These are phyloP conservation scores for Nemania sp. DNA, from an alignment of 2,329 filamentous ascomycete genomes.

Conservation along the genomic window DNA sequence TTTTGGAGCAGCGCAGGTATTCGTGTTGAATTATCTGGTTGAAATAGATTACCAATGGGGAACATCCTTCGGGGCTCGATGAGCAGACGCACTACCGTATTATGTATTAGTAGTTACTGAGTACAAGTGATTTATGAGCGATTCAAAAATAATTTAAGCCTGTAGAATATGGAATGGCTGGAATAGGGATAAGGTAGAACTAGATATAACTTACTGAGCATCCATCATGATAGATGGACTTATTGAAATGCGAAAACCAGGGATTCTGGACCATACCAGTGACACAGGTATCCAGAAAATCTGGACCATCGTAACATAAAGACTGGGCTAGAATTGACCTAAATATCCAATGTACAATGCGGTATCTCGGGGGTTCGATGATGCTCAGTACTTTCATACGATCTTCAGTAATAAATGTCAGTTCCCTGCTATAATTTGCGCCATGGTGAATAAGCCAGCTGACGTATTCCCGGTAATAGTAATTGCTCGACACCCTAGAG, in stretches of 20 bases:
- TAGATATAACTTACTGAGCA: neutral
- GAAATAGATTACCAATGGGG: neutral
- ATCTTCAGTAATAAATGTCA: neutral
- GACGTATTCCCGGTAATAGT: neutral
- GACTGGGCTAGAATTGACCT: no score
- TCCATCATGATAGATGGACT: neutral
- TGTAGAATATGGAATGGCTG: neutral
- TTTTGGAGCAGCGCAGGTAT: no score
- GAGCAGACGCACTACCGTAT: neutral
- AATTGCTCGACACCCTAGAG: neutral
- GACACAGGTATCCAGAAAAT: no score
- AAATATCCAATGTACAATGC: neutral
- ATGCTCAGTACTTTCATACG: neutral
- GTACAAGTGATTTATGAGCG: no score
- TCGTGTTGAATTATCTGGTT: neutral
- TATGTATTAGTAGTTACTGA: neutral
- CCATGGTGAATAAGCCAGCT: conserved; percentile 1
- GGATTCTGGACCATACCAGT: neutral
- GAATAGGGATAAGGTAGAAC: neutral
- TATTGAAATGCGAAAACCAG: neutral
- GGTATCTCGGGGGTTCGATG: neutral
- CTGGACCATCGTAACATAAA: no score
- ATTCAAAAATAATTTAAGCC: neutral
- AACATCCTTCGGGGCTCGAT: conserved; percentile 2
- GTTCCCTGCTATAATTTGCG: neutral